Evolutionary conservation across 495 filamentous ascomycete genomes (phyloP), one percentile per base, ranked within the genome.

Genomic region (Podospora pseudoanserina): DNA sequence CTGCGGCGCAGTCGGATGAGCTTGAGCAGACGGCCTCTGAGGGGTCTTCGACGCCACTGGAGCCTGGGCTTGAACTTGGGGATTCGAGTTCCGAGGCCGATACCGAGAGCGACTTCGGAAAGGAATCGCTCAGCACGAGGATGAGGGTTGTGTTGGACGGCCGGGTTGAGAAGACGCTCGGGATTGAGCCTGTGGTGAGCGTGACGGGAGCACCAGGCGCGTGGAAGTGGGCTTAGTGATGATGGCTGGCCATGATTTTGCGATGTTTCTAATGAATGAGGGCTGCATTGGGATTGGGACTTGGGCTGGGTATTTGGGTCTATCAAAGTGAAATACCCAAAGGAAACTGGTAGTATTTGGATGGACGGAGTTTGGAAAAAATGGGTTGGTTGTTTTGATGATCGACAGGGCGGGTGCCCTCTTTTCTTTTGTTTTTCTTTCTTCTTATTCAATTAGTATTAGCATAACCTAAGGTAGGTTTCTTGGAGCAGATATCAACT

Each of bases 211-310:
- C 72, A 5, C 72, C 72, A 6, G 72, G 72, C 58, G 62, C 65
- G 34, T 74, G 72, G 70, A 66, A 61, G 49, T 73, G 71, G 71
- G 34, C 58, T 60, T 59, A 27, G 70, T 34, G 11, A 20, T 59
- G 4, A 28, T 70, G 26, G 4, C 32, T 49, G 18, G 2, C 65
- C 57, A 61, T 49, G 28, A 60, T 66, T 39, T 39, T 34, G 26
- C n/a, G 23, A 49, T 56, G 34, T 23, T 49, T 44, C 59, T 54
- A 18, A 13, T 56, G 34, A 59, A 60, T 13, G 13, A 11, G 39
- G 13, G 9, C 30, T 49, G 39, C 9, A 49, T 16, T 49, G 39
- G 39, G 39, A 13, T 23, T 23, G 23, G 23, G 23, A 49, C 4
- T 49, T 49, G 15, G 13, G 39, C 13, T 49, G 39, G 39, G 2